Base-by-base conservation (phyloP, 306 rosid species). In the Calophaca sinica region DNA sequence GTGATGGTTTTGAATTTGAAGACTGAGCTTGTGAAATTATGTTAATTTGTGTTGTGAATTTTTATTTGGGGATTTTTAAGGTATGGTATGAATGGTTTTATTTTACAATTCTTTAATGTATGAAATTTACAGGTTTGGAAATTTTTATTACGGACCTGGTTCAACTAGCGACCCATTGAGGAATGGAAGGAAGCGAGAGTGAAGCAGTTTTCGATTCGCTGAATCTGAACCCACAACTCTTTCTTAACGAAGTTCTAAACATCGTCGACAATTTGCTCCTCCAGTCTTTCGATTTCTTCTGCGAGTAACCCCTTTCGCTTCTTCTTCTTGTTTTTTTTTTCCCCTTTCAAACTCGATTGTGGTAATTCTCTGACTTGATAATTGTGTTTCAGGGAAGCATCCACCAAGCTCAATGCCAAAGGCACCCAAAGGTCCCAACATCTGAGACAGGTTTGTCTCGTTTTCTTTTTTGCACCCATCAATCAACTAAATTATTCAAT, bases 211-310 rank as follows among this genome's bases (percentile, higher is more conserved):
- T 90, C 51, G 80, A 84, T 62, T 88, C 92, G 29, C 83, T 90
- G 6, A 84, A 88, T 82, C 85, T 86, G 13, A 86, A 94, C 51
- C 97, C 99, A 0, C 90, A 84, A 65, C 89, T 90, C 51, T 94
- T 90, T 82, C 50, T 90, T 63, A 92, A 94, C 76, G 89, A 82
- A 80, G 84, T 86, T 80, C 84, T 92, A 67, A 92, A 92, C 84
- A 46, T 65, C 46, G 86, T 83, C 36, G 97, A 92, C 66, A 87
- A 89, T 51, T 77, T 89, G 48, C 69, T 86, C 15, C 77, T 79
- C 5, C 87, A 92, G 9, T 91, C 97, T 52, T 90, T 87, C 87
- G 20, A 69, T 84, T 88, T 82, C 81, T 91, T 79, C 84, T 84
- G 58, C 35, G 77, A 73, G 98, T 94, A 81, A 67, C 26, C 66